A percentile compares a stretch with the other conserved stretches of the same genome.
These are phyloP conservation scores for Pseudocercospora macadamiae DNA, from an alignment of 2,329 filamentous ascomycete species.

Conservation along the genomic window DNA sequence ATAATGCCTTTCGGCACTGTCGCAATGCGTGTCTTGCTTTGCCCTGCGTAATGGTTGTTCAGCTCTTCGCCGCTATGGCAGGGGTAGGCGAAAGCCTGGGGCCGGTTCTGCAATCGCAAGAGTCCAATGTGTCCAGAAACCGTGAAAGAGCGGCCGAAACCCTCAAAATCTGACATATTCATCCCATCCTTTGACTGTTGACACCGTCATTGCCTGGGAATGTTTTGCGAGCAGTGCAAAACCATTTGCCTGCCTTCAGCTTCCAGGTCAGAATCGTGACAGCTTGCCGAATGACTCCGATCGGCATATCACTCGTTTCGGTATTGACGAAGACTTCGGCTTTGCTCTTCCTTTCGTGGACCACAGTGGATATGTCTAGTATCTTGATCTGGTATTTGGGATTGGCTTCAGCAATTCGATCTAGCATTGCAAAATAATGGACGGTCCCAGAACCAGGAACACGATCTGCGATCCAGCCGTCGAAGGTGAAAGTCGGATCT, in stretches of 20 bases:
- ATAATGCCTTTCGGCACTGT: too few species aligned
- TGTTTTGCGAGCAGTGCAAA: background rate
- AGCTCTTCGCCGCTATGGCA: too few species aligned
- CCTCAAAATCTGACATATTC: too few species aligned
- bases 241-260: background rate
- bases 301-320: slow-evolving; percentile 1
- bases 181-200: background rate
- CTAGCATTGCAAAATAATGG: background rate
- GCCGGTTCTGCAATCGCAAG: too few species aligned
- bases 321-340: slow-evolving; percentile 7
- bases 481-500: background rate
- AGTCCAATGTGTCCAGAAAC: too few species aligned
- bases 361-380: background rate
- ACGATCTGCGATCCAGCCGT: background rate
- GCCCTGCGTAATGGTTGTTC: too few species aligned
- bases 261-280: background rate
- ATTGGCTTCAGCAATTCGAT: background rate
- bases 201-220: background rate
- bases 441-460: background rate
- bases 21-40: too few species aligned
- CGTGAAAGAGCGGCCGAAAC: too few species aligned
- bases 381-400: background rate
- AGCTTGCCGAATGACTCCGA: background rate
- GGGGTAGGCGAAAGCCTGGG: too few species aligned
- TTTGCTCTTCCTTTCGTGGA: background rate